Conservation (phyloP, 306 rosid species). For the Ormosia emarginata region DNA sequence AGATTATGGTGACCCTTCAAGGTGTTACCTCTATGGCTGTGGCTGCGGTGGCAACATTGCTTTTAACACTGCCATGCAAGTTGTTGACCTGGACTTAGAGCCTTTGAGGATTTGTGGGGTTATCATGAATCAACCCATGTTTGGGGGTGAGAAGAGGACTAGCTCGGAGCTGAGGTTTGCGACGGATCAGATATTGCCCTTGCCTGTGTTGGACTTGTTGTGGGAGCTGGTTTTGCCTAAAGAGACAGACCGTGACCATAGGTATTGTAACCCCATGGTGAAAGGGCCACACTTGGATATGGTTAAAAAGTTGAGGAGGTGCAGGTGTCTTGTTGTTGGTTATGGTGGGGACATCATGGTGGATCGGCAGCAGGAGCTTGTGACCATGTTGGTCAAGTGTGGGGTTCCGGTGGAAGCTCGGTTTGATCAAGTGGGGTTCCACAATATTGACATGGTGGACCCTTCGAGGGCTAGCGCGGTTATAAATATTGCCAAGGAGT, state of each 20-base stretch:
- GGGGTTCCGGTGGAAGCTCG: conserved; percentile 60
- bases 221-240: conserved; percentile 57
- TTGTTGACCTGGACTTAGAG: not conserved
- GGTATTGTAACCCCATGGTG: conserved; percentile 62
- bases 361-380: conserved; percentile 59
- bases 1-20: conserved; percentile 58
- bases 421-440: conserved; percentile 65
- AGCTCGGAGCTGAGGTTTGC: conserved; percentile 54
- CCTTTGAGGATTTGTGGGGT: conserved; percentile 55
- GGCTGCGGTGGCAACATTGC: conserved; percentile 61
- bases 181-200: conserved; percentile 48
- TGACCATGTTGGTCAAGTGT: conserved; percentile 45
- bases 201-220: conserved; percentile 64
- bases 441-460: conserved; percentile 57
- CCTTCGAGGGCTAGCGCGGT: conserved; percentile 27
- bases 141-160: conserved; percentile 50
- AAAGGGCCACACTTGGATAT: conserved; percentile 36
- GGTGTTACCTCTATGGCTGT: conserved; percentile 54
- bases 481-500: conserved; percentile 46
- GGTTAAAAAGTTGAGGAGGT: conserved; percentile 27
- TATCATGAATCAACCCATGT: conserved; percentile 74
- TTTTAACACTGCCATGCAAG: conserved; percentile 29
- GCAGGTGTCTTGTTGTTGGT: conserved; percentile 56
- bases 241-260: conserved; percentile 46
- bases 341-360: conserved; percentile 59